phyloP scores from a whole-genome alignment of 306 rosid species.

The Adenanthera pavonina region DNA sequence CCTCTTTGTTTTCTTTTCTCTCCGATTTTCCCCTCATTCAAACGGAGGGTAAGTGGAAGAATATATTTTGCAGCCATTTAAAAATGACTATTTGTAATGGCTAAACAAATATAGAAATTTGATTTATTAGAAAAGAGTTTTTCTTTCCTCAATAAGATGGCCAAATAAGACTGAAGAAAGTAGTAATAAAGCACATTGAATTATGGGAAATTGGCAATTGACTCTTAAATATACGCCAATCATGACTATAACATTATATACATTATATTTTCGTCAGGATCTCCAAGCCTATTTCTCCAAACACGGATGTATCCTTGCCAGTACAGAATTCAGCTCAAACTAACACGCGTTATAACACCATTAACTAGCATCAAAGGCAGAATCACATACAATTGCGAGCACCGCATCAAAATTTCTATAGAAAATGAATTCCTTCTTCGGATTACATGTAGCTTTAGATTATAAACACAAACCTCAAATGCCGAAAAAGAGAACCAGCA shows the following conservation, averaged over 20 bases:
- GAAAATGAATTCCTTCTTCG: background rate
- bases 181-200: background rate
- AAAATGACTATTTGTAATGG: background rate
- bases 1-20: too few species aligned
- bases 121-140: background rate
- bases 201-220: background rate
- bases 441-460: background rate
- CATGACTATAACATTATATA: background rate
- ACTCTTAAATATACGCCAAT: background rate
- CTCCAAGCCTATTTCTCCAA: background rate
- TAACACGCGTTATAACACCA: background rate
- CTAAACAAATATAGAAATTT: background rate
- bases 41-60: background rate
- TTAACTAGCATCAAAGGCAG: constrained; percentile 1
- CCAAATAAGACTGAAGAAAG: background rate
- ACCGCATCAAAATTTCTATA: background rate
- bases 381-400: background rate
- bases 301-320: background rate
- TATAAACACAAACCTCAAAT: constrained; percentile 67
- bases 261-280: background rate
- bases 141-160: background rate
- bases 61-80: background rate
- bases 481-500: constrained; percentile 75
- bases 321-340: background rate
- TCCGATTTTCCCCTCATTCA: too few species aligned